Evolutionary conservation across 2,329 filamentous ascomycete genomes (phyloP).

Genomic region (Tolypocladium tundrense): DNA sequence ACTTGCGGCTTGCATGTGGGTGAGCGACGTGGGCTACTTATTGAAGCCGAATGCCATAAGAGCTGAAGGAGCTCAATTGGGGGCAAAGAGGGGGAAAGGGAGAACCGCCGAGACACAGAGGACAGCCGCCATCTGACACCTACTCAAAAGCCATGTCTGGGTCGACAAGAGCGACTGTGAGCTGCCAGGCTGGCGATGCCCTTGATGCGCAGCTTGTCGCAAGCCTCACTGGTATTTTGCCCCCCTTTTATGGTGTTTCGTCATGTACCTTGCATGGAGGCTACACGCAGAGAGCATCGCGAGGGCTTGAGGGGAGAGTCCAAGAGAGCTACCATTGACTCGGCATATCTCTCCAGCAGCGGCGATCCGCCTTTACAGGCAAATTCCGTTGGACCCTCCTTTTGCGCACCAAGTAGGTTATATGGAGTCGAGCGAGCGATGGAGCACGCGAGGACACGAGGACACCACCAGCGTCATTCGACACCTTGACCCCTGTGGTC

Average conservation of each 20-base stretch:
- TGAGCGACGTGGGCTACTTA: neutral
- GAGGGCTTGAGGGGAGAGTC: neutral
- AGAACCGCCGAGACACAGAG: neutral
- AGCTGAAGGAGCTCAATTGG: neutral
- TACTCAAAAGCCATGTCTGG: too few species aligned
- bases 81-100: neutral
- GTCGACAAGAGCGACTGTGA: too few species aligned
- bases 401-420: too few species aligned
- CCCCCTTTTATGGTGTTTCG: too few species aligned
- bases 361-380: neutral
- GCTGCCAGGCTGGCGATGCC: too few species aligned
- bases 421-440: too few species aligned
- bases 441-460: too few species aligned
- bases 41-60: neutral
- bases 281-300: neutral
- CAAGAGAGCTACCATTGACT: neutral
- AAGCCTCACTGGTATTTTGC: too few species aligned
- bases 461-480: neutral
- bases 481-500: neutral
- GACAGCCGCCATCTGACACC: neutral
- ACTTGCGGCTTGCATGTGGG: neutral
- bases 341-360: neutral
- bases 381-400: neutral
- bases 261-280: too few species aligned
- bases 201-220: too few species aligned